phyloP scores from a whole-genome alignment of 441 rosid genomes.

The Eutrema salsugineum region DNA sequence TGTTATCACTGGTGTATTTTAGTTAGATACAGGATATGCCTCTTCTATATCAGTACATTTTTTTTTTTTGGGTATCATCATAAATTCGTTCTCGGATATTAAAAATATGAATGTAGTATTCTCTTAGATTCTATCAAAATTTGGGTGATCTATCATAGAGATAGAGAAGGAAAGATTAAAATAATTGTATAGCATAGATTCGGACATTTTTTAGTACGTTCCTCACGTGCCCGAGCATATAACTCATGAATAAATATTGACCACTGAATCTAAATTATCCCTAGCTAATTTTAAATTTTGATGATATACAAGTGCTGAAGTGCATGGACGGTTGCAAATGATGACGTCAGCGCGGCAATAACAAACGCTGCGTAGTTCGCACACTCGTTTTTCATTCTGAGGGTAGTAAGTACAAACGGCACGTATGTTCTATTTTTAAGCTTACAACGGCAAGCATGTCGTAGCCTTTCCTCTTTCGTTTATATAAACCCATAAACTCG shows the following conservation, averaged over 20 bases:
- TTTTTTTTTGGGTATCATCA: background rate
- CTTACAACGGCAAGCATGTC: constrained; percentile 11
- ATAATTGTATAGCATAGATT: constrained; percentile 3
- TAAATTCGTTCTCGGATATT: background rate
- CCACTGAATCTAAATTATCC: constrained; percentile 9
- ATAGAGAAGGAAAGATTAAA: background rate
- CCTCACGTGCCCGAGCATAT: constrained; percentile 20
- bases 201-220: background rate
- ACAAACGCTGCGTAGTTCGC: constrained; percentile 7
- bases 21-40: background rate
- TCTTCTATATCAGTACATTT: background rate
- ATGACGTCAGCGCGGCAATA: background rate
- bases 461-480: background rate
- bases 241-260: constrained; percentile 1
- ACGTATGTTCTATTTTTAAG: background rate
- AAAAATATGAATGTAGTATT: background rate
- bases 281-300: background rate
- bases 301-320: no score
- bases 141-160: background rate
- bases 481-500: background rate
- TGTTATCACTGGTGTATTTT: background rate
- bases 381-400: background rate
- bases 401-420: background rate
- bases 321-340: background rate
- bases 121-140: background rate